A percentile compares a stretch with the other conserved stretches of the same genome.
These are phyloP conservation scores for Cercospora zeae-maydis DNA, from an alignment of 2,329 filamentous ascomycete species.

Conservation along the genomic window DNA sequence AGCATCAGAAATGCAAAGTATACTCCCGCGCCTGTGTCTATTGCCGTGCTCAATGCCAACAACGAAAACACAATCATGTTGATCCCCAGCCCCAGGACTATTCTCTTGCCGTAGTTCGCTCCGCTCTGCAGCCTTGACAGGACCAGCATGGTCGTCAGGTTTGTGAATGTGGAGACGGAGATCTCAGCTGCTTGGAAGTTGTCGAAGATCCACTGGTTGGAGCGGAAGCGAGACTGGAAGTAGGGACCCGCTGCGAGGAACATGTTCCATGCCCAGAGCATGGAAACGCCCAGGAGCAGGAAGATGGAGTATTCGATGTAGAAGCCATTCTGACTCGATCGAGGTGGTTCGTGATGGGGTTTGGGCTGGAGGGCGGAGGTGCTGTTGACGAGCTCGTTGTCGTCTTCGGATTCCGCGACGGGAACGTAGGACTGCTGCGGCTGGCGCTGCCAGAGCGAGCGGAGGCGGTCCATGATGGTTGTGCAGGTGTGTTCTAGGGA, in stretches of 20 bases:
- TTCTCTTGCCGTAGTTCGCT: slow-evolving; percentile 84
- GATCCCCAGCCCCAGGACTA: slow-evolving; percentile 70
- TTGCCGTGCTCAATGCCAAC: slow-evolving; percentile 74
- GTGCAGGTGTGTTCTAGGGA: background rate
- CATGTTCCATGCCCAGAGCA: slow-evolving; percentile 99
- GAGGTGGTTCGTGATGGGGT: background rate
- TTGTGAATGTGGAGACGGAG: slow-evolving; percentile 79
- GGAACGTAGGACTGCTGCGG: slow-evolving; percentile 34
- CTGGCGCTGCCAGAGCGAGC: slow-evolving; percentile 30
- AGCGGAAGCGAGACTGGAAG: slow-evolving; percentile 76
- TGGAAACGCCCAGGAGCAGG: slow-evolving; percentile 77
- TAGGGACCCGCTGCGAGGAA: slow-evolving; percentile 93
- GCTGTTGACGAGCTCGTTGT: slow-evolving; percentile 9
- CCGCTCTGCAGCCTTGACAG: slow-evolving; percentile 75
- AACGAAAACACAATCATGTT: slow-evolving; percentile 74
- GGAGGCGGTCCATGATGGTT: slow-evolving; percentile 25
- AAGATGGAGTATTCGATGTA: slow-evolving; percentile 86
- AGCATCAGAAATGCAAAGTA: slow-evolving; percentile 81
- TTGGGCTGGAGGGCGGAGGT: slow-evolving; percentile 4
- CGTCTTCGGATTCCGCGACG: slow-evolving; percentile 25
- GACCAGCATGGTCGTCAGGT: slow-evolving; percentile 69
- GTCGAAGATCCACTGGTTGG: slow-evolving; percentile 65
- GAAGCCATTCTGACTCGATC: slow-evolving; percentile 46
- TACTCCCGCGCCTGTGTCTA: slow-evolving; percentile 56
- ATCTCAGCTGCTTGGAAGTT: slow-evolving; percentile 90